A percentile compares a stretch with the other conserved stretches of the same genome.
These are phyloP conservation scores for Penicillium nucicola DNA, from an alignment of 495 filamentous ascomycete genomes.

Conservation along the genomic window DNA sequence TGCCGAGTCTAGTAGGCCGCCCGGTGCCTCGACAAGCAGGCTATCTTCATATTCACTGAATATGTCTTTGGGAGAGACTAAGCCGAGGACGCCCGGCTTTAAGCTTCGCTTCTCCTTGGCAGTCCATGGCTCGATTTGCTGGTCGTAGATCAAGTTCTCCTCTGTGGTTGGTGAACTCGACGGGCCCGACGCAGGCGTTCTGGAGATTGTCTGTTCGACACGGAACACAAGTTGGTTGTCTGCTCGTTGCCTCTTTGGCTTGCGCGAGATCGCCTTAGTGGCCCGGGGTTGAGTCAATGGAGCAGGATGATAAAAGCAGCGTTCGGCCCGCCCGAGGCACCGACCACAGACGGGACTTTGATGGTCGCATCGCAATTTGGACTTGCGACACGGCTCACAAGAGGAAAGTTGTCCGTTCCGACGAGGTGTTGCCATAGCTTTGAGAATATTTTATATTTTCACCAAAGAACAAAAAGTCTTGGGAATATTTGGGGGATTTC, in stretches of 20 bases:
- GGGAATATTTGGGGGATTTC: no score
- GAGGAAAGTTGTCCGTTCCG: slow-evolving; percentile 41
- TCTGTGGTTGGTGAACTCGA: background rate
- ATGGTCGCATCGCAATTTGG: slow-evolving; percentile 43
- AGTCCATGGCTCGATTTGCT: background rate
- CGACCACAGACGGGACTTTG: slow-evolving; percentile 23
- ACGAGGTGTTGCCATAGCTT: slow-evolving; percentile 24
- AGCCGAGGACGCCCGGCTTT: background rate
- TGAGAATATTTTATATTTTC: no score
- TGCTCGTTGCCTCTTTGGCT: background rate
- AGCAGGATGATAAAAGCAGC: slow-evolving; percentile 33
- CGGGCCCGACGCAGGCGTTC: background rate
- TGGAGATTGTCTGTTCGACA: background rate
- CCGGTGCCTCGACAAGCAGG: background rate
- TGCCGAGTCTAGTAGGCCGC: background rate
- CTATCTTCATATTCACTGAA: background rate
- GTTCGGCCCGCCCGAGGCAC: slow-evolving; percentile 15
- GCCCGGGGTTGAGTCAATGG: slow-evolving; percentile 20
- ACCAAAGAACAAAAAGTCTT: no score
- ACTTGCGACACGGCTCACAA: slow-evolving; percentile 44
- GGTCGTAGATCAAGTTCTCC: background rate
- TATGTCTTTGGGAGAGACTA: background rate
- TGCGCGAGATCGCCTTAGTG: background rate
- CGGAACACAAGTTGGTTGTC: background rate
- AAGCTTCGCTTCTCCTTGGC: background rate